Base-by-base conservation (phyloP, 306 rosid genomes). In the Cicer chorassanicum region DNA sequence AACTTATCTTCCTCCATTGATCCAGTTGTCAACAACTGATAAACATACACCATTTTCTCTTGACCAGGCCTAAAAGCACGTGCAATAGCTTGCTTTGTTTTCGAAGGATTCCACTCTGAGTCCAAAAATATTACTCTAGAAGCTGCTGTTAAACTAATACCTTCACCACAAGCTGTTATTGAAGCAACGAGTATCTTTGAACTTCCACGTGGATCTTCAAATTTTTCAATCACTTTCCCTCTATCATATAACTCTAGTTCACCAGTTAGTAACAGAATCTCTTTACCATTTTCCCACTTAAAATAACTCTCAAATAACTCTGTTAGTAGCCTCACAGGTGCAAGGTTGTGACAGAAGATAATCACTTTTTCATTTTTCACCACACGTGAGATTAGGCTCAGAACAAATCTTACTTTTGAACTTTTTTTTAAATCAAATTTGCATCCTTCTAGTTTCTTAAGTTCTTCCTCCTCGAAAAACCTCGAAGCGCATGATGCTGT, bases 31-130 rank as follows among this genome's bases (percentile, higher is more conserved):
- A 93, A 56, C 5, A 93, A 92, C 77, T 85, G 97, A 86, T 93
- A 93, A 42, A 93, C 98, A 76, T 91, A 91, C 1, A 91, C 98
- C 69, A 93, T 80, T 71, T 76, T 93, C 48, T 86, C 89, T 81
- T 93, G 97, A 18, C 98, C 97, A 1, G 97, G 98, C 1, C 98
- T 86, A 68, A 93, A 93, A 24, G 98, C 97, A 0, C 98, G 82
- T 0, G 98, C 98, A 5, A 93, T 93, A 6, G 98, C 98, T 76
- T 93, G 98, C 90, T 87, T 93, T 0, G 98, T 93, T 80, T 90
- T 93, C 0, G 98, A 93, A 11, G 98, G 97, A 55, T 93, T 93
- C 98, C 98, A 93, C 62, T 93, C 98, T 0, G 98, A 91, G 34
- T 93, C 98, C 87, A 93, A 39, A 73, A 93, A 48, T 34, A 93